A percentile compares a stretch with the other conserved stretches of the same genome.
Conservation (phyloP, 208 protist species). For the Leishmania lainsoni region DNA sequence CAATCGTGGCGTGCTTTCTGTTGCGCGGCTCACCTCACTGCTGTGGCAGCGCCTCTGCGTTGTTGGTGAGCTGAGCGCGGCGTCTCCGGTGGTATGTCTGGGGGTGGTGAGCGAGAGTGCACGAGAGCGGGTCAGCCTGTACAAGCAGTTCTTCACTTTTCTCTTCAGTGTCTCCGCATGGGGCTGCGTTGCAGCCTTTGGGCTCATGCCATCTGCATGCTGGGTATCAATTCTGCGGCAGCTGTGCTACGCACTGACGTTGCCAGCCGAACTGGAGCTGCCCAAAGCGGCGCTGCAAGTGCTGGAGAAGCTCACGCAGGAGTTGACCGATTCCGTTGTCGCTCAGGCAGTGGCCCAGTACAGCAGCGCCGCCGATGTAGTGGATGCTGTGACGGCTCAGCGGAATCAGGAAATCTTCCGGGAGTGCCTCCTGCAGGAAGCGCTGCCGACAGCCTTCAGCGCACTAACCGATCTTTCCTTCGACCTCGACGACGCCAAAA, state of each 20-base stretch:
- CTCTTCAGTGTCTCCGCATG: conserved; percentile 54
- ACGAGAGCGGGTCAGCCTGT: conserved; percentile 67
- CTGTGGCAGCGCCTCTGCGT: conserved; percentile 47
- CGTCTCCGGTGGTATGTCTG: conserved; percentile 44
- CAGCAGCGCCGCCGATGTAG: conserved; percentile 3
- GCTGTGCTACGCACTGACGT: conserved; percentile 45
- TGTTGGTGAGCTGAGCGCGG: conserved; percentile 46
- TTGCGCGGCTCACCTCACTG: conserved; percentile 43
- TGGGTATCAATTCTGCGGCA: conserved; percentile 39
- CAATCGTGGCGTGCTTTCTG: conserved; percentile 22
- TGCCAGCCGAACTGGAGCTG: conserved; percentile 67
- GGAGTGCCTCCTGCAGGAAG: conserved; percentile 23
- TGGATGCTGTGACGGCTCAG: conserved; percentile 7
- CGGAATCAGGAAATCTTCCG: conserved; percentile 15
- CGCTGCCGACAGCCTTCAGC: conserved; percentile 27
- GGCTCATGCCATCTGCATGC: conserved; percentile 38
- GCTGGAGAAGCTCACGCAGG: conserved; percentile 48
- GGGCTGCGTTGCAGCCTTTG: conserved; percentile 47
- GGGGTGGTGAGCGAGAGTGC: conserved; percentile 68
- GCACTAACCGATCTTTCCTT: conserved; percentile 33
- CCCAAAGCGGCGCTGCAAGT: conserved; percentile 66
- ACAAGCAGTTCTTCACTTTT: conserved; percentile 65
- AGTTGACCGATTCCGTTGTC: conserved; percentile 21
- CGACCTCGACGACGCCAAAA: conserved; percentile 78
- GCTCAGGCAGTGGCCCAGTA: conserved; percentile 5